Evolutionary conservation across 83 land plant species (phyloP), one percentile per base, ranked within the genome.

Genomic region (Thuja plicata): DNA sequence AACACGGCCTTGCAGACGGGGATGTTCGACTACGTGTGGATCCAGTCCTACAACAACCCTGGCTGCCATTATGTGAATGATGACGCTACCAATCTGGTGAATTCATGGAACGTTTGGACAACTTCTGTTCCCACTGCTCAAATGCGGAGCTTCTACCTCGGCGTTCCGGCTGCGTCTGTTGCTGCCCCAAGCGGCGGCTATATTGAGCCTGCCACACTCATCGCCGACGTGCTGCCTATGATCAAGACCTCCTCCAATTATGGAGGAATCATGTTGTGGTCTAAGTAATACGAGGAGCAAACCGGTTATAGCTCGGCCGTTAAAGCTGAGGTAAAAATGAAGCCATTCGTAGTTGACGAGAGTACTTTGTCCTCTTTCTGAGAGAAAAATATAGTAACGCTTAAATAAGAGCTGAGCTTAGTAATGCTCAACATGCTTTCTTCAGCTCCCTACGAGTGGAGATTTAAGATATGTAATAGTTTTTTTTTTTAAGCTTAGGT

Each of bases 11-110:
- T 92, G 37, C 5, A 55, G 32, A 91, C 93, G 1, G 89, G 93
- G 15, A 79, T 91, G 19, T 92, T 92, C 50, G 94, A 89, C 70
- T 93, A 89, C 62, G 93, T 93, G 12, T 93, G 92, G 93, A 90
- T 92, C 54, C 93, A 92, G 82, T 93, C 89, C 89, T 93, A 90
- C 55, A 89, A 93, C 88, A 92, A 93, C 38, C 91, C 93, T 6
- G 2, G 1, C 0, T 93, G 95, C 87, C 19, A 87, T 0, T 74
- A 73, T 84, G 5, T n/a, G 0, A 48, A 38, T 17, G 40, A 74
- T 1, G 62, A 45, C 10, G 17, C 60, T 30, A 11, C 55, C 62
- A 52, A 41, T 38, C 21, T 71, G 21, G 1, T 78, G 71, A 86
- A n/a, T 5, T 30, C 88, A 2, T 92, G 95, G 93, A 82, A 55